Conservation (phyloP, 2,329 filamentous ascomycete genomes). For the Fusarium miscanthi region DNA sequence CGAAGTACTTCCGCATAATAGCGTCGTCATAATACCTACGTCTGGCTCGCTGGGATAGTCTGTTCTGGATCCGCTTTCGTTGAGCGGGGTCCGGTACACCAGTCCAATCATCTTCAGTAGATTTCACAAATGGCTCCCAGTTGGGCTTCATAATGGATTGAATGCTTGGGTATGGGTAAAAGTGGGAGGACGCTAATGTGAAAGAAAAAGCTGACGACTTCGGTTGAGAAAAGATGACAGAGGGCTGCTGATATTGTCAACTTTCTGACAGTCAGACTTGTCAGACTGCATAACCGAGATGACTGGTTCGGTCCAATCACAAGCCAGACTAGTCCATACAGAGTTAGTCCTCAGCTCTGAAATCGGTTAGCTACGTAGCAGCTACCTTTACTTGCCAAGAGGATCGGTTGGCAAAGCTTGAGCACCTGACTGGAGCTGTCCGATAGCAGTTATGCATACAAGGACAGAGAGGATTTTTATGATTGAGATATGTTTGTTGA, state of each 20-base stretch:
- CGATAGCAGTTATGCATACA: accelerated
- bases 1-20: accelerated
- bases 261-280: neutral
- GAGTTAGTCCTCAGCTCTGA: neutral
- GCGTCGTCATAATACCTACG: neutral
- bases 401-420: neutral
- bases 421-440: no score
- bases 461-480: accelerated
- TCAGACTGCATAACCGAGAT: conserved; percentile 15
- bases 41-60: conserved; percentile 29
- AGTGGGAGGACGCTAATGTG: accelerated
- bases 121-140: conserved; percentile 15
- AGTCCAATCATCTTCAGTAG: conserved; percentile 25
- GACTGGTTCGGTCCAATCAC: neutral
- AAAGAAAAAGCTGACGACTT: neutral
- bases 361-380: neutral
- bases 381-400: neutral
- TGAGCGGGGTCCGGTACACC: conserved; percentile 13
- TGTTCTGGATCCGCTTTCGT: conserved; percentile 34
- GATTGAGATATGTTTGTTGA: no score
- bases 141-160: neutral
- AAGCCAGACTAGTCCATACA: neutral
- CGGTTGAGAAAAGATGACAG: neutral
- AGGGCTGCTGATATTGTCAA: neutral
- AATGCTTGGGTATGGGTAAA: no score